Base-by-base conservation (phyloP, 768 basidiomycete genomes). In the Termitomyces sp. region DNA sequence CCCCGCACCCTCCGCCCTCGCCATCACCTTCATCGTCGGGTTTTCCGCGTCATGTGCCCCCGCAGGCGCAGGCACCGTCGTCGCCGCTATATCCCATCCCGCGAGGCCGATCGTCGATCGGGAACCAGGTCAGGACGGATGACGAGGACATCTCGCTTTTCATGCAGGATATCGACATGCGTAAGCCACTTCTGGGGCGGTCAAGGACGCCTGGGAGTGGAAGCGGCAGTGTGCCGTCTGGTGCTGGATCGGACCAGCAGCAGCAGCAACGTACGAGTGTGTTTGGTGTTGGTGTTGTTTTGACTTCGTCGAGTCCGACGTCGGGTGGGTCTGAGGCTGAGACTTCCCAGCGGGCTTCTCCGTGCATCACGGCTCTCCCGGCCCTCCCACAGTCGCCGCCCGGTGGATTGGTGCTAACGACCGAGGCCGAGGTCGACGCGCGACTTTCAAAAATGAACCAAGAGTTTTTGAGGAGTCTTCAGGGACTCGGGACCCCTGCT, bases 121-220 rank as follows among this genome's bases (percentile, higher is more conserved):
- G 36, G 0, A 54, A 32, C 1, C 46, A 76, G 52, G 70, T 73
- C 1, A 72, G 74, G 46, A 80, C 81, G 6, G 87, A 91, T 60
- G 87, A 91, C 62, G 88, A 90, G 62, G 90, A 90, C 52, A 83
- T 92, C 30, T 89, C 88, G 5, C 74, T 79, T 13, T 92, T 91
- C 63, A 86, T 92, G 43, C 85, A 87, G 65, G 86, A 90, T 48
- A 89, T 90, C 51, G 89, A 89, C 63, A 73, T 80, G 26, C 78
- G 87, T 26, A 85, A 84, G 64, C 88, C 89, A 3, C 73, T 92
- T 52, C 74, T 74, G 13, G 77, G 80, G 32, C 68, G 76, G 30
- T 64, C 58, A 54, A 73, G 68, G 57, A 35, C 11, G 24, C 35
- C 30, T n/a, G 28, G 16, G 3, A 18, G 28, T 10, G 22, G 46